Evolutionary conservation across 2,329 filamentous ascomycete genomes (phyloP).

Genomic region (Teratosphaeria nubilosa): DNA sequence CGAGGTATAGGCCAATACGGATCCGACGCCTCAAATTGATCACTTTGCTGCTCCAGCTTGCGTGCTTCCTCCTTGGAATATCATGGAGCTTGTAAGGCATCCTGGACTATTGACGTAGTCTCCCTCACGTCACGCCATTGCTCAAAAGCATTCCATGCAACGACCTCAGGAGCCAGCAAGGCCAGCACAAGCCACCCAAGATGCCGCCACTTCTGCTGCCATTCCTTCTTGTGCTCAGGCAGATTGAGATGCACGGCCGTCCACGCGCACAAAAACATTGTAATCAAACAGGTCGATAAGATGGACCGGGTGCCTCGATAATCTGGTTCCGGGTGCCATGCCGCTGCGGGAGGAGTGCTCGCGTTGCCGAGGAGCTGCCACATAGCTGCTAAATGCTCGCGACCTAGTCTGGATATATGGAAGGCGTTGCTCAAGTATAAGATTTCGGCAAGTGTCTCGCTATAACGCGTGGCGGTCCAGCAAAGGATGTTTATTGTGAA

Average conservation of each 20-base stretch:
- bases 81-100: not conserved
- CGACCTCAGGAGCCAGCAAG: constrained; percentile 8
- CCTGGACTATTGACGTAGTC: not conserved
- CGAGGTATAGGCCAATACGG: not conserved
- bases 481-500: too few species aligned
- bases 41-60: not conserved
- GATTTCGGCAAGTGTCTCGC: too few species aligned
- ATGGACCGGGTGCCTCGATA: constrained; percentile 8
- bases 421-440: too few species aligned
- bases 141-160: not conserved
- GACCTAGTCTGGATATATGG: too few species aligned
- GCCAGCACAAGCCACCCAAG: constrained; percentile 7
- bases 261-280: constrained; percentile 9
- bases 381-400: not conserved
- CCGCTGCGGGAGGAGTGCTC: not conserved
- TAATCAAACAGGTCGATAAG: constrained; percentile 8
- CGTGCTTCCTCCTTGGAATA: not conserved
- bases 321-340: constrained; percentile 10
- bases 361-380: not conserved
- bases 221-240: constrained; percentile 2
- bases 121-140: not conserved
- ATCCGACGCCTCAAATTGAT: not conserved
- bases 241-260: constrained; percentile 12
- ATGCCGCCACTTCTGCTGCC: constrained; percentile 5
- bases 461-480: too few species aligned